Evolutionary conservation across 1,284 basidiomycete genomes (phyloP).

Genomic region (Malassezia sp.): DNA sequence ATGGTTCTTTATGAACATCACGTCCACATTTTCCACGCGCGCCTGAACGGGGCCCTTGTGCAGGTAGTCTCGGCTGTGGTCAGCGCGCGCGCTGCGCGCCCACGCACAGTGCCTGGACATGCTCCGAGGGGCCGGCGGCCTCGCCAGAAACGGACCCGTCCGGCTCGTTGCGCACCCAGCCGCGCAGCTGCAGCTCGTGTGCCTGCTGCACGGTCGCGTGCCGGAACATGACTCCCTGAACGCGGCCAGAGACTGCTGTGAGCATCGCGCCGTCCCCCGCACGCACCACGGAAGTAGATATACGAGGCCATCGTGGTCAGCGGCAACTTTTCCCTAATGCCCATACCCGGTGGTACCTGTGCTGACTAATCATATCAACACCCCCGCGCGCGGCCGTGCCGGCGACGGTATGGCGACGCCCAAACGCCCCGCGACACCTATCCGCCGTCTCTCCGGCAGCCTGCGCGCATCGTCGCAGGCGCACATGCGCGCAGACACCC

Average conservation of each 20-base stretch:
- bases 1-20: conserved; percentile 17
- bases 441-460: conserved; percentile 77
- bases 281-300: conserved; percentile 16
- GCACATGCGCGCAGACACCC: conserved; percentile 59
- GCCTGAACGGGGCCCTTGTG: conserved; percentile 8
- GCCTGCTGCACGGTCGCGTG: conserved; percentile 13
- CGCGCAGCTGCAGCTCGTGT: conserved; percentile 10
- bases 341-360: background rate
- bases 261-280: background rate
- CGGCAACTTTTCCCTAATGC: background rate
- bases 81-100: background rate
- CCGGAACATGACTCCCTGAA: conserved; percentile 16
- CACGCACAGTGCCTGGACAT: conserved; percentile 13
- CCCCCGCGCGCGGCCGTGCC: background rate
- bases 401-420: conserved; percentile 16
- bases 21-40: conserved; percentile 16
- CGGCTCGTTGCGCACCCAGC: conserved; percentile 16
- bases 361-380: conserved; percentile 6
- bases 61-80: conserved; percentile 11
- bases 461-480: conserved; percentile 67
- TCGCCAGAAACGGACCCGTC: conserved; percentile 15
- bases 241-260: conserved; percentile 9
- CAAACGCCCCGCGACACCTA: conserved; percentile 55
- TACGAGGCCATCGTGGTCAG: conserved; percentile 10
- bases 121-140: conserved; percentile 12